These are phyloP conservation scores for Salix purpurea DNA, from an alignment of 345 rosid genomes.

Conservation along the genomic window DNA sequence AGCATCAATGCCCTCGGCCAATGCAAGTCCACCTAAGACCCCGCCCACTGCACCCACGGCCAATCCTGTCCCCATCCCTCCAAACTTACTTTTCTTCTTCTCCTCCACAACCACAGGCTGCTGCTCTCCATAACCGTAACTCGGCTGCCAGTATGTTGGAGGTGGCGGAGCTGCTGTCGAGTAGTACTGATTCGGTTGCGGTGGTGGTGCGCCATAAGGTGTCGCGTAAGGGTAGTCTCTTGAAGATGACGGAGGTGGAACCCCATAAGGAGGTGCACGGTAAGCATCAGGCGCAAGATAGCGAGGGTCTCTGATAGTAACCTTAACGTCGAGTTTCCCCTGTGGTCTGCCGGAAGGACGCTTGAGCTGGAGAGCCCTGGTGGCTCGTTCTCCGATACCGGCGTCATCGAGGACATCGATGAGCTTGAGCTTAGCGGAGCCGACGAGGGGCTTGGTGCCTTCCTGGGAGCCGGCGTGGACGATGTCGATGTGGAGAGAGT, in stretches of 20 bases:
- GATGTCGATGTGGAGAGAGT: conserved; percentile 53
- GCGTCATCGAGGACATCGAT: conserved; percentile 54
- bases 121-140: conserved; percentile 8
- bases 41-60: conserved; percentile 87
- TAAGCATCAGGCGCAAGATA: conserved; percentile 30
- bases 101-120: conserved; percentile 16
- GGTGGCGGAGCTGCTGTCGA: conserved; percentile 20
- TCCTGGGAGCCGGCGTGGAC: conserved; percentile 68
- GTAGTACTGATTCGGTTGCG: conserved; percentile 29
- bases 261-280: conserved; percentile 41
- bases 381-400: conserved; percentile 40
- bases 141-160: conserved; percentile 15
- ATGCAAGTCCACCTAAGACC: conserved; percentile 63
- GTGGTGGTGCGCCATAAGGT: conserved; percentile 25
- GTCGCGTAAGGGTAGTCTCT: conserved; percentile 32
- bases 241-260: conserved; percentile 23
- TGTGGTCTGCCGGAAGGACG: conserved; percentile 94
- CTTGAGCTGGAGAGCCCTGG: conserved; percentile 49
- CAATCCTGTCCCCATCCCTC: conserved; percentile 80
- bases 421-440: conserved; percentile 62
- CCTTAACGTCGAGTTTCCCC: conserved; percentile 61
- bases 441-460: conserved; percentile 71
- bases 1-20: conserved; percentile 64
- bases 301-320: conserved; percentile 37
- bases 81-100: conserved; percentile 58